Conservation (phyloP, 2,329 filamentous ascomycete genomes). For the Colletotrichum horii region DNA sequence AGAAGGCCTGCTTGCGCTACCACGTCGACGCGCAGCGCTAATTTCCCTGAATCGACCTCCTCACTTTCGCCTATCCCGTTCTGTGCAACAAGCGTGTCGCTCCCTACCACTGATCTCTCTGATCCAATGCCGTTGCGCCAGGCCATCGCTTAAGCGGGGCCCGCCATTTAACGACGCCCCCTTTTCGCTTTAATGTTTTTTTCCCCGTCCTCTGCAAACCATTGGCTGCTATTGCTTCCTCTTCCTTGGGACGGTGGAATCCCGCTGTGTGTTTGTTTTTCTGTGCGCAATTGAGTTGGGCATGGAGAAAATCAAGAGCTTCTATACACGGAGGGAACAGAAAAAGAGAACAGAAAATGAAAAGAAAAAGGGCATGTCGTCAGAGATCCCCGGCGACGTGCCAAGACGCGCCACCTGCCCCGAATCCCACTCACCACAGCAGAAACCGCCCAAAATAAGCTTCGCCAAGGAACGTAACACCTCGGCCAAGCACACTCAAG, state of each 20-base stretch:
- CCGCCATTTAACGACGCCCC: background rate
- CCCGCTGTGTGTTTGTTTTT: background rate
- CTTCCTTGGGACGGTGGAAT: background rate
- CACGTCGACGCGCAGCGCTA: background rate
- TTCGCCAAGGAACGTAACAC: conserved; percentile 14
- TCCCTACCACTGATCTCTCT: background rate
- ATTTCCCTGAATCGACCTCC: conserved; percentile 11
- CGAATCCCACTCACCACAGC: background rate
- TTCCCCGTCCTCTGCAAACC: background rate
- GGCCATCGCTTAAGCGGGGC: background rate
- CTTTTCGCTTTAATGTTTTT: background rate
- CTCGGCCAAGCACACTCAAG: background rate
- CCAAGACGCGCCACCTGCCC: conserved; percentile 11
- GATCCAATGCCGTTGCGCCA: background rate
- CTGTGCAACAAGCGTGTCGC: background rate
- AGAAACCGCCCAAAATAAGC: conserved; percentile 9
- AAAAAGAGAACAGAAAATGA: background rate
- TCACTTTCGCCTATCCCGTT: background rate
- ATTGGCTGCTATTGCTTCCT: background rate
- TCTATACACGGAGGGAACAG: background rate
- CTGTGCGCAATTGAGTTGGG: background rate
- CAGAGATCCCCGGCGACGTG: conserved; percentile 16
- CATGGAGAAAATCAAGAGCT: background rate
- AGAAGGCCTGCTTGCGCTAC: background rate
- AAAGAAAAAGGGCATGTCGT: background rate